Base-by-base conservation (phyloP, 345 rosid species). In the Gossypium thurberi region DNA sequence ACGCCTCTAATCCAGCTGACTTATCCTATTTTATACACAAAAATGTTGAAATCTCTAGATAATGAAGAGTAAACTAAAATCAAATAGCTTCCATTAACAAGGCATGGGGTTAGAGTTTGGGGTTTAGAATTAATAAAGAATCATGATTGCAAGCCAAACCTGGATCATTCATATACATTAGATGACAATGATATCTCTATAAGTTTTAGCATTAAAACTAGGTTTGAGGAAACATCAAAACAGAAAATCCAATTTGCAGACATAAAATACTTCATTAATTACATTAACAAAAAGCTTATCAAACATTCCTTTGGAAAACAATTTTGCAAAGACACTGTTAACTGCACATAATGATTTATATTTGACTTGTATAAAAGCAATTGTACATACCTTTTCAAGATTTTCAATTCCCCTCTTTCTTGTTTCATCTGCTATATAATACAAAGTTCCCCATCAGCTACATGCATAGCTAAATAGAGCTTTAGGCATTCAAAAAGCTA, bases 351-450 rank as follows among this genome's bases (percentile, higher is more conserved):
- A 48, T 67, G 20, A 26, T 50, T 50, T 48, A 13, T 68, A 4
- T 26, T 68, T 15, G 42, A 47, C 11, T 47, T 12, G 56, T 44
- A 44, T 23, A 66, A 46, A 23, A 46, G 18, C 50, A 14, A 65
- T 65, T 65, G 70, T 21, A 20, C 65, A 71, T 71, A 44, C 74
- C 40, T 71, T 23, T 33, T 18, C 9, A 43, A 57, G 55, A 2
- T 43, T 46, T 21, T 58, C 43, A 44, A n/a, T 60, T 14, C 44
- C 25, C 10, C 25, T 2, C 43, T 68, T 68, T 70, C 47, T 71
- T 47, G 17, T 62, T 43, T 43, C 53, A 59, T 58, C 55, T 6
- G 43, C 52, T 44, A 44, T 47, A 43, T 10, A 3, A 8, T 66
- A 46, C 55, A 46, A 65, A 46, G 23, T 21, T 71, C 25, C 55